These are phyloP conservation scores for Microdochium nivale DNA, from an alignment of 2,329 filamentous ascomycete genomes.

Conservation along the genomic window DNA sequence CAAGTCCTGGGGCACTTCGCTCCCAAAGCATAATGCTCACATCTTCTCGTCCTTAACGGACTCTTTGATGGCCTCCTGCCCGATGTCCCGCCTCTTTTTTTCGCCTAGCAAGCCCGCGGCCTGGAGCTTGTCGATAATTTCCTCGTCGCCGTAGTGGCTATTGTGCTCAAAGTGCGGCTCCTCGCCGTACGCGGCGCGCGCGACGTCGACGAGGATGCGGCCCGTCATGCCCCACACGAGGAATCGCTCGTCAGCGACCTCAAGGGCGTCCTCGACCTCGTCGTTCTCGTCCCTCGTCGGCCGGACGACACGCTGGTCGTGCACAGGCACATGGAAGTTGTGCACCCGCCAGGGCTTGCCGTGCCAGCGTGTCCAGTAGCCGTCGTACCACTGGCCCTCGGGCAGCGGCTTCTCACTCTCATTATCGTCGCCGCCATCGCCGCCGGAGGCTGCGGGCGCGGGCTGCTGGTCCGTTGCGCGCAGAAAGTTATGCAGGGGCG, in stretches of 20 bases:
- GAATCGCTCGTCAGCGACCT: conserved; percentile 49
- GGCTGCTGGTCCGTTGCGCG: conserved; percentile 45
- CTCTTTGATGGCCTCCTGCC: conserved; percentile 21
- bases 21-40: conserved; percentile 8
- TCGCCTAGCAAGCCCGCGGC: conserved; percentile 35
- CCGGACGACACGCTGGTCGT: conserved; percentile 59
- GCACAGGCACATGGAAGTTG: conserved; percentile 83
- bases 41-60: conserved; percentile 32
- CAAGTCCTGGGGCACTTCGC: no score
- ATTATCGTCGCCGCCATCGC: no score
- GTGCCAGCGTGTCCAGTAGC: conserved; percentile 74
- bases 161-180: conserved; percentile 77
- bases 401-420: conserved; percentile 25
- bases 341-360: conserved; percentile 75
- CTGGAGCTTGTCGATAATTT: conserved; percentile 36
- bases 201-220: conserved; percentile 79
- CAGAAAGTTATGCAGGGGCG: conserved; percentile 79
- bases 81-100: conserved; percentile 29
- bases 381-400: conserved; percentile 72
- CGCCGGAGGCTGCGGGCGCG: no score
- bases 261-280: conserved; percentile 29
- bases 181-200: conserved; percentile 72
- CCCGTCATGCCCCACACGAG: conserved; percentile 95
- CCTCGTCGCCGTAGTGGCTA: conserved; percentile 41
- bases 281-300: conserved; percentile 28